A percentile compares a stretch with the other conserved stretches of the same genome.
phyloP scores from a whole-genome alignment of 148 eudicot species.

The Spergularia marina region DNA sequence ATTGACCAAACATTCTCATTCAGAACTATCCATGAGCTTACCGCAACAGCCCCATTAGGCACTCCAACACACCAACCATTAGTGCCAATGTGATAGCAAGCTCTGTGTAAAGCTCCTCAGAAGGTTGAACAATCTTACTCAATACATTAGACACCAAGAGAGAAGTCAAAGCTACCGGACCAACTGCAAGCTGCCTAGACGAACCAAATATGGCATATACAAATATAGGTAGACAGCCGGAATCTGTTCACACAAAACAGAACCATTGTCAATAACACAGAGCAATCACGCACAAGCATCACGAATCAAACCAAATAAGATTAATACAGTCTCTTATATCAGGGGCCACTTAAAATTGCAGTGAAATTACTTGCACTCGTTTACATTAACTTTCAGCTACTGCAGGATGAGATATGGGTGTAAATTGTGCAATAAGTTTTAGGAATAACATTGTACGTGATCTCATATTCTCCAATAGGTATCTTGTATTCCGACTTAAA shows the following conservation, averaged over 20 bases:
- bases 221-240: slow-evolving; percentile 86
- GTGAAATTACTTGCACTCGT: background rate
- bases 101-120: slow-evolving; percentile 77
- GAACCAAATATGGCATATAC: slow-evolving; percentile 95
- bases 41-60: slow-evolving; percentile 93
- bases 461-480: too few species aligned
- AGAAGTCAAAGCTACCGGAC: slow-evolving; percentile 97
- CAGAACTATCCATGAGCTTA: slow-evolving; percentile 16
- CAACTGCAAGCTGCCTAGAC: slow-evolving; percentile 97
- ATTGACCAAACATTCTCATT: background rate
- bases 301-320: background rate
- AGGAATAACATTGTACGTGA: too few species aligned
- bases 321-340: background rate
- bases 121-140: slow-evolving; percentile 64
- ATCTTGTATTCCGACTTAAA: background rate
- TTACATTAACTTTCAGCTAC: background rate
- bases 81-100: slow-evolving; percentile 92
- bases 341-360: background rate
- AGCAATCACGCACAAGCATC: background rate
- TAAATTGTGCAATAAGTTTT: too few species aligned
- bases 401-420: too few species aligned
- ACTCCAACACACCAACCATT: slow-evolving; percentile 93
- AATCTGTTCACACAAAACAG: slow-evolving; percentile 52
- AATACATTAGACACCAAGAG: slow-evolving; percentile 86
- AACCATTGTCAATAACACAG: slow-evolving; percentile 15